Evolutionary conservation across 768 basidiomycete species (phyloP).

Genomic region (Glaciozyma martinii): DNA sequence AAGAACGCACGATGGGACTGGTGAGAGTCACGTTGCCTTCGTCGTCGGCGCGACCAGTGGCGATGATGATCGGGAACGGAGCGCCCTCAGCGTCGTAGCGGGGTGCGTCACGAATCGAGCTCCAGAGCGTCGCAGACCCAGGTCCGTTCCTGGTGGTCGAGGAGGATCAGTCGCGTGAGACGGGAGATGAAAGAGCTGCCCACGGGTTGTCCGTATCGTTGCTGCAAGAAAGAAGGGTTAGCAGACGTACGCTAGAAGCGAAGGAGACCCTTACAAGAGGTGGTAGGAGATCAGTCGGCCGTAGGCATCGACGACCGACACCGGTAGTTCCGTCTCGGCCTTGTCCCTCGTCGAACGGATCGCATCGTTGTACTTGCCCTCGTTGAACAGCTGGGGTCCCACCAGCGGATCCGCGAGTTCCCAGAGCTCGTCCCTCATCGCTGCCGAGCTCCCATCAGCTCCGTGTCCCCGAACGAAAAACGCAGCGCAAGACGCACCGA

Average conservation of each 20-base stretch:
- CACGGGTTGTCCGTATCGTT: neutral
- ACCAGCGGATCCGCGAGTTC: neutral
- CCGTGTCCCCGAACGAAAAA: neutral
- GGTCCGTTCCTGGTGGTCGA: neutral
- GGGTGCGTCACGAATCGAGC: neutral
- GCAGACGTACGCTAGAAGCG: neutral
- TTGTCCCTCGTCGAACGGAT: neutral
- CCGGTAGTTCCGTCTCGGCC: neutral
- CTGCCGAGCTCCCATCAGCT: neutral
- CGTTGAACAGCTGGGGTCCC: neutral
- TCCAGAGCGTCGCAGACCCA: neutral
- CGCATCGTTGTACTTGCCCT: neutral
- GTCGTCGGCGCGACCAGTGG: neutral
- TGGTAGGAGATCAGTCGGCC: neutral
- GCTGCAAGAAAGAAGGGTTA: neutral
- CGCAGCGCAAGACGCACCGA: neutral
- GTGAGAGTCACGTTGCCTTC: neutral
- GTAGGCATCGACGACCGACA: neutral
- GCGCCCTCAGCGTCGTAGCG: neutral
- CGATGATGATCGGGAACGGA: neutral
- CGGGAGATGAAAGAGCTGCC: neutral
- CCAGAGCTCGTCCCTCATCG: neutral
- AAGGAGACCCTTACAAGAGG: neutral
- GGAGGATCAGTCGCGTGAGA: neutral
- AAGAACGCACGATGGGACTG: neutral